Evolutionary conservation across 805 yeast species (phyloP).

Genomic region (Zygotorulaspora florentina): DNA sequence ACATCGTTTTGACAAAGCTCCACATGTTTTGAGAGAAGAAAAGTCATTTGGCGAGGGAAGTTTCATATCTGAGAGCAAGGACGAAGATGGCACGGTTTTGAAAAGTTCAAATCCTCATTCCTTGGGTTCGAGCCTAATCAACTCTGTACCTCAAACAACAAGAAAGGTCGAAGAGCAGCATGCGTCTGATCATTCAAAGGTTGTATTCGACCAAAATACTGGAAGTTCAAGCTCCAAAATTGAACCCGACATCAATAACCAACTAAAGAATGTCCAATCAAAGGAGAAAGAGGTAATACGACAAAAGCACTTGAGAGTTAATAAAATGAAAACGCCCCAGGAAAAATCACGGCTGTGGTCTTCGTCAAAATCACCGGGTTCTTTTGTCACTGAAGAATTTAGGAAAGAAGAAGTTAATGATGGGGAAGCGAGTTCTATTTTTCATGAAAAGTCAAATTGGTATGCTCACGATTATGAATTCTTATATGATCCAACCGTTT

Average conservation of each 20-base stretch:
- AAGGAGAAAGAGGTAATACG: background rate
- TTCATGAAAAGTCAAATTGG: constrained; percentile 3
- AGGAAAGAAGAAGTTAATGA: background rate
- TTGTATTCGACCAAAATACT: constrained; percentile 5
- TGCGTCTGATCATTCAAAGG: constrained; percentile 15
- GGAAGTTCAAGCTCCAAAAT: background rate
- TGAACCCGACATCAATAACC: background rate
- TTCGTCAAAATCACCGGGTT: background rate
- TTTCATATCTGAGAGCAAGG: constrained; percentile 2
- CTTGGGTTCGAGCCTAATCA: constrained; percentile 29
- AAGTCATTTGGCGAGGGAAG: constrained; percentile 2
- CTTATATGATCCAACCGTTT: constrained; percentile 18
- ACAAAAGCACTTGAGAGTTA: background rate
- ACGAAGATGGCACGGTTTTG: background rate
- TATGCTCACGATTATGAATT: constrained; percentile 19
- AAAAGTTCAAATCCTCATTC: constrained; percentile 17
- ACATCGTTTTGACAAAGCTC: too few relatives aligned
- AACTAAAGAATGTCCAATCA: background rate
- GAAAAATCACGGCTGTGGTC: background rate
- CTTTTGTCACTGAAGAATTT: background rate
- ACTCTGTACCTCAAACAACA: constrained; percentile 28
- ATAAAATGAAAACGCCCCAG: too few relatives aligned
- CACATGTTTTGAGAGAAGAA: too few relatives aligned
- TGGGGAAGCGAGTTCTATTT: constrained; percentile 1
- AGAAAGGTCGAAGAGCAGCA: constrained; percentile 20